phyloP scores from a whole-genome alignment of 2,329 filamentous ascomycete genomes.

The Monilinia fructicola region DNA sequence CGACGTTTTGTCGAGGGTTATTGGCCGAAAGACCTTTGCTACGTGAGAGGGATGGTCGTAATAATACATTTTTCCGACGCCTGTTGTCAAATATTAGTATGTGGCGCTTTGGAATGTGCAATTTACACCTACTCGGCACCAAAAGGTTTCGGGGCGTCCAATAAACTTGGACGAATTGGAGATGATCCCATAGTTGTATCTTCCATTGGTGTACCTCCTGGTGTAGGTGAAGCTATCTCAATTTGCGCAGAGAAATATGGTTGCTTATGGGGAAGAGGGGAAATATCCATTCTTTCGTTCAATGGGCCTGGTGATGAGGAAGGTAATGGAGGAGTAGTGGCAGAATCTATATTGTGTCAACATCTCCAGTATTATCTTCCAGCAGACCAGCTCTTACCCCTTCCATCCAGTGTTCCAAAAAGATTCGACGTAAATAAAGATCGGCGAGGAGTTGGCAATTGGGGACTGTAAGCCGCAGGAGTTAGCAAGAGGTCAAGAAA shows the following conservation, averaged over 20 bases:
- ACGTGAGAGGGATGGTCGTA: conserved; percentile 72
- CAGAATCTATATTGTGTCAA: conserved; percentile 57
- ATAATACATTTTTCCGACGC: conserved; percentile 65
- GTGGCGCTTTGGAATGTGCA: conserved; percentile 28
- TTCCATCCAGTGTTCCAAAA: conserved; percentile 47
- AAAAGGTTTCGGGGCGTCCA: conserved; percentile 51
- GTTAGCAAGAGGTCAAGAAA: conserved; percentile 17
- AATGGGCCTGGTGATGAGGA: conserved; percentile 76
- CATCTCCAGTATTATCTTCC: conserved; percentile 40
- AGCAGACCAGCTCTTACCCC: conserved; percentile 49
- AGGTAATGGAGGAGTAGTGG: conserved; percentile 80
- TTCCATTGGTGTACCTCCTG: conserved; percentile 48
- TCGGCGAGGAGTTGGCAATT: conserved; percentile 77
- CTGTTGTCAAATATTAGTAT: conserved; percentile 45
- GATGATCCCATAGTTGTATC: conserved; percentile 58
- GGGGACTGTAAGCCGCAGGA: conserved; percentile 58
- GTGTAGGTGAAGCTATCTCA: conserved; percentile 71
- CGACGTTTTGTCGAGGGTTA: conserved; percentile 58
- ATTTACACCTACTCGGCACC: conserved; percentile 53
- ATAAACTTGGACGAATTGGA: conserved; percentile 48
- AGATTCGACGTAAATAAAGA: conserved; percentile 78
- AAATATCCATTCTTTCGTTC: conserved; percentile 87
- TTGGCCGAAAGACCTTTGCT: conserved; percentile 73
- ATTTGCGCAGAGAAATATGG: conserved; percentile 61
- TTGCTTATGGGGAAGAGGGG: conserved; percentile 84